Evolutionary conservation across 1,284 basidiomycete genomes (phyloP), one percentile per base, ranked within the genome.

Genomic region (Moniliophthora roreri): DNA sequence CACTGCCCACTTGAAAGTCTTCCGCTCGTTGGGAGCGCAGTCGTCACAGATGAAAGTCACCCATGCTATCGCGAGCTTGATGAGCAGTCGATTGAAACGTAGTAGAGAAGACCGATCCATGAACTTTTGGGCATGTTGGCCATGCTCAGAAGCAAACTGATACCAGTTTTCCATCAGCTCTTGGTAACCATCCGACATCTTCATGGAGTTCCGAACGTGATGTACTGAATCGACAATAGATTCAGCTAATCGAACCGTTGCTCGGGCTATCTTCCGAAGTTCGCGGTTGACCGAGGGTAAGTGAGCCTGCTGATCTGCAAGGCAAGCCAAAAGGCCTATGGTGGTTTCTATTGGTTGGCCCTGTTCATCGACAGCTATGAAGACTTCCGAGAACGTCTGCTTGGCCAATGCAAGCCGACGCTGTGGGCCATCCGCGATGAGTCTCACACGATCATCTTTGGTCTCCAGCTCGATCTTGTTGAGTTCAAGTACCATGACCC

Each of bases 1-100:
- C 51, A 99, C 95, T 1, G 97, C 96, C 95, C 96, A 99, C 66
- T 93, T 89, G 81, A 99, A 99, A 0, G 95, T 99, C 70, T 91
- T 93, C 56, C 94, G 85, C 68, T 99, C 96, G 41, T 93, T 91
- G 1, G 95, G 93, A 63, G 98, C 92, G 72, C 97, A 99, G 63
- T 96, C 93, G 66, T 98, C 95, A 70, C 94, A 98, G 58, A 99
- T 97, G 75, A 99, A 99, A 23, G 93, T 88, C 23, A 99, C 93
- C 97, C 97, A 99, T 18, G 91, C 89, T 61, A 98, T 97, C 2
- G 94, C 92, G 40, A 97, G 81, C 57, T 86, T 86, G 69, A 95
- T 90, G 35, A 98, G 77, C 6, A 89, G 76, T 16, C 87, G 82
- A 63, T 91, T 91, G 73, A 96, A 95, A 55, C 89, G 86, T 54